Percentiles rank a stretch among this genome's conserved stretches.
phyloP scores from a whole-genome alignment of 2,329 filamentous ascomycete species.

The Colletotrichum echinochloae region DNA sequence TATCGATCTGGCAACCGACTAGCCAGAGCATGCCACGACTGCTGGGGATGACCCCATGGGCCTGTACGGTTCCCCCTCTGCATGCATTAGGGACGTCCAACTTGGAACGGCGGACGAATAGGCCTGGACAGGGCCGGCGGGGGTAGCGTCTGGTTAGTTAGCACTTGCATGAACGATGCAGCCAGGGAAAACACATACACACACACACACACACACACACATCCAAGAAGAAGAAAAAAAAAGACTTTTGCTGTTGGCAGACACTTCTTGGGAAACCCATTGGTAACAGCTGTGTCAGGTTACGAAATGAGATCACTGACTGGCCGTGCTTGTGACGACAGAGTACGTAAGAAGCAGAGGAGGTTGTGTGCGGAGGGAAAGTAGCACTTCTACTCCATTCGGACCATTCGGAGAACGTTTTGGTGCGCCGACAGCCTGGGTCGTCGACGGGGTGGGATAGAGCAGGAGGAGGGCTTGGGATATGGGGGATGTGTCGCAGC shows the following conservation, averaged over 20 bases:
- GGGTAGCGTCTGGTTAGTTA: slow-evolving; percentile 16
- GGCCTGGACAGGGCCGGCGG: slow-evolving; percentile 36
- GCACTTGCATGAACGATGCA: slow-evolving; percentile 41
- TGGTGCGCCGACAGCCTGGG: neutral
- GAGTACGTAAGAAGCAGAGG: neutral
- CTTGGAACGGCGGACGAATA: slow-evolving; percentile 33
- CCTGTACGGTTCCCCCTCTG: slow-evolving; percentile 41
- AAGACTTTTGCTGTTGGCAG: slow-evolving; percentile 6
- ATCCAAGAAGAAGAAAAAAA: neutral
- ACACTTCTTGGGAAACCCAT: neutral
- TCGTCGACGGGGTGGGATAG: neutral
- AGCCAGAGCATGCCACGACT: slow-evolving; percentile 54
- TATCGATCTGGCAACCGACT: slow-evolving; percentile 42
- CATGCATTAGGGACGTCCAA: slow-evolving; percentile 44
- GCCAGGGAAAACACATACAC: neutral
- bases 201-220: too few relatives aligned
- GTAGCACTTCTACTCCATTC: too few relatives aligned
- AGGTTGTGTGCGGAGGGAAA: too few relatives aligned
- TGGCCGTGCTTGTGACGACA: neutral
- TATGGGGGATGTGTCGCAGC: neutral
- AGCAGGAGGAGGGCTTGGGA: neutral
- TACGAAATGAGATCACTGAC: slow-evolving; percentile 8
- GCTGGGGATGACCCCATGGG: slow-evolving; percentile 37
- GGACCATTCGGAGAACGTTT: neutral
- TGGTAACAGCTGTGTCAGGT: neutral